These are phyloP conservation scores for Suhomyces chickasaworum DNA, from an alignment of 1,139 yeast species.

Conservation along the genomic window DNA sequence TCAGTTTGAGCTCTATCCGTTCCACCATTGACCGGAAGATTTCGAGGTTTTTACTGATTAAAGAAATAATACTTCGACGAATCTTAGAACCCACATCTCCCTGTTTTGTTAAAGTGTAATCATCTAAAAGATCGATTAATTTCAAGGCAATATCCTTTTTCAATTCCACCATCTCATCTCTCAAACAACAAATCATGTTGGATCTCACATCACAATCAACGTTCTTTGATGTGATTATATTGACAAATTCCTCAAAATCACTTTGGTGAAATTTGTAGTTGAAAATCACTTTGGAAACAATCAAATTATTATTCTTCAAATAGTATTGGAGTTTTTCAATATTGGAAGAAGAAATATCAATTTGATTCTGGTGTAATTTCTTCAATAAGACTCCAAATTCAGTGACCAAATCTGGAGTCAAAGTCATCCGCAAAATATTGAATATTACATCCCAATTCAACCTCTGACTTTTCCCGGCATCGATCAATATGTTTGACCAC, in stretches of 20 bases:
- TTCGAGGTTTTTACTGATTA: constrained; percentile 34
- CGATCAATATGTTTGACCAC: constrained; percentile 19
- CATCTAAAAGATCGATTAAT: constrained; percentile 48
- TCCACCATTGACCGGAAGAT: constrained; percentile 3
- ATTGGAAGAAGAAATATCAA: constrained; percentile 18
- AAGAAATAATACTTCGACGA: constrained; percentile 50
- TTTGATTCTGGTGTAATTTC: constrained; percentile 8
- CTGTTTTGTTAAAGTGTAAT: constrained; percentile 66
- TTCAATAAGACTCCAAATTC: constrained; percentile 30
- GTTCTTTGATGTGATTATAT: constrained; percentile 20
- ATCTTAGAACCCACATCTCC: constrained; percentile 83
- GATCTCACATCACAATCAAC: constrained; percentile 33
- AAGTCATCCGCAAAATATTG: constrained; percentile 21
- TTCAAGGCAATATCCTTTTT: constrained; percentile 16
- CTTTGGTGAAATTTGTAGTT: constrained; percentile 17
- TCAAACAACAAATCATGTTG: constrained; percentile 21
- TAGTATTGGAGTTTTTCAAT: constrained; percentile 28
- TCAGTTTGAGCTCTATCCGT: constrained; percentile 30
- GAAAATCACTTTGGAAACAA: constrained; percentile 38
- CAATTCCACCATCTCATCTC: background rate
- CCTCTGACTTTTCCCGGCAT: background rate
- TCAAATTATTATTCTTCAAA: constrained; percentile 31
- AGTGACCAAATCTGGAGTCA: constrained; percentile 16
- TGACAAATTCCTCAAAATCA: constrained; percentile 19
- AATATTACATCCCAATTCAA: constrained; percentile 24